phyloP scores from a whole-genome alignment of 805 yeast genomes.

The Pichia gijzeniarum region DNA sequence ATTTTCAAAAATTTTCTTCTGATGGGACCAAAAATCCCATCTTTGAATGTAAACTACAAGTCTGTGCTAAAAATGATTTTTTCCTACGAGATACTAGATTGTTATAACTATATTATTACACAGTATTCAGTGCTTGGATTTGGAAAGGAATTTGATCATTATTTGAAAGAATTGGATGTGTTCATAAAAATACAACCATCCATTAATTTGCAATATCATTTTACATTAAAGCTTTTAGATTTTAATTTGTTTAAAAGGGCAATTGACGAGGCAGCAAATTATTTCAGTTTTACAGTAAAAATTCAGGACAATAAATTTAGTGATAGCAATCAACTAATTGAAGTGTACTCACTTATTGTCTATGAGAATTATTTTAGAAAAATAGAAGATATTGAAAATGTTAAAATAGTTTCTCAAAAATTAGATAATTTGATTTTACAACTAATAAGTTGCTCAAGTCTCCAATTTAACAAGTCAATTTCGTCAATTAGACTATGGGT shows the following conservation, averaged over 20 bases:
- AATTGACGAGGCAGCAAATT: constrained; percentile 11
- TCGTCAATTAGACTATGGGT: constrained; percentile 5
- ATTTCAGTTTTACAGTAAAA: constrained; percentile 5
- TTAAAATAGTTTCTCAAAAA: not conserved
- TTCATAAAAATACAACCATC: constrained; percentile 31
- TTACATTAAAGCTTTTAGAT: constrained; percentile 19
- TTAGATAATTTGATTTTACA: constrained; percentile 11
- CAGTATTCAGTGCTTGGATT: constrained; percentile 45
- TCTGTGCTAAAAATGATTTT: constrained; percentile 31
- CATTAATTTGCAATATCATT: constrained; percentile 18
- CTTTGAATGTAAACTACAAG: constrained; percentile 20
- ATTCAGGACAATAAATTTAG: not conserved
- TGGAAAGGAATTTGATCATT: constrained; percentile 52
- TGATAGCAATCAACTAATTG: not conserved
- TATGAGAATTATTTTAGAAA: constrained; percentile 7
- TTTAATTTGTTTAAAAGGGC: constrained; percentile 19
- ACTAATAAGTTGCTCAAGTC: not conserved
- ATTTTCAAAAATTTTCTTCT: constrained; percentile 37
- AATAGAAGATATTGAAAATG: not conserved
- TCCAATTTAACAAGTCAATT: not conserved
- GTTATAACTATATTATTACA: constrained; percentile 37
- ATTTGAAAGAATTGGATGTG: constrained; percentile 41
- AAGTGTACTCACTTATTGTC: not conserved
- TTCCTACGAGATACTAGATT: constrained; percentile 28
- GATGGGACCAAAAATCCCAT: constrained; percentile 11